Evolutionary conservation across 202 grass and related monocot species (phyloP), one percentile per base, ranked within the genome.

Genomic region (Zoysia matrella): DNA sequence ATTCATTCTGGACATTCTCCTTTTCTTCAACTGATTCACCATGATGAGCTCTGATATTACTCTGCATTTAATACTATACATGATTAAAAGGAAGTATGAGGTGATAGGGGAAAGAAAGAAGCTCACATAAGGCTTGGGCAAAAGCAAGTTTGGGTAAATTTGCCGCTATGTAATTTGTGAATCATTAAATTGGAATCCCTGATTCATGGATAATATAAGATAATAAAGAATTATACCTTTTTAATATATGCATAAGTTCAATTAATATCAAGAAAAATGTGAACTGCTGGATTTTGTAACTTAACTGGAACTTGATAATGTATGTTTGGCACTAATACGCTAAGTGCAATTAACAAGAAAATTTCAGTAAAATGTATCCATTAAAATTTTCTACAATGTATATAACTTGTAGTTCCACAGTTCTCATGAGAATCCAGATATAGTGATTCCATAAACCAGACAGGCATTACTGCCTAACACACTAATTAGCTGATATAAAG

Each of bases 41-140:
- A 82, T 82, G 93, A 65, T 87, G 86, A 65, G 86, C 84, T 91
- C 89, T 99, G 73, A 74, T 90, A 82, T 87, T 91, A 80, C 84
- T 99, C 97, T 99, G 93, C 89, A 99, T 86, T 84, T 89, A 90
- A 84, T 71, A 84, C 18, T 82, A 84, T 74, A 87, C 60, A 52
- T 82, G 69, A 75, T 89, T 72, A 96, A 92, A 76, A 82, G 41
- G 57, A 63, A 90, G 69, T 47, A 91, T 84, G 75, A 88, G 56
- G 46, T 53, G 83, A 79, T 54, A 80, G 30, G 72, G 60, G 14
- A 53, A 74, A 78, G 47, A 64, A 60, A 53, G 69, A 49, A 48
- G 65, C 10, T 39, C 44, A 18, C 65, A 72, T 70, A 66, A 58
- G 48, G 74, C 39, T 83, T 79, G 74, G 47, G 63, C 3, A 75